phyloP scores from a whole-genome alignment of 106 monocot species.

The Acorus calamus region DNA sequence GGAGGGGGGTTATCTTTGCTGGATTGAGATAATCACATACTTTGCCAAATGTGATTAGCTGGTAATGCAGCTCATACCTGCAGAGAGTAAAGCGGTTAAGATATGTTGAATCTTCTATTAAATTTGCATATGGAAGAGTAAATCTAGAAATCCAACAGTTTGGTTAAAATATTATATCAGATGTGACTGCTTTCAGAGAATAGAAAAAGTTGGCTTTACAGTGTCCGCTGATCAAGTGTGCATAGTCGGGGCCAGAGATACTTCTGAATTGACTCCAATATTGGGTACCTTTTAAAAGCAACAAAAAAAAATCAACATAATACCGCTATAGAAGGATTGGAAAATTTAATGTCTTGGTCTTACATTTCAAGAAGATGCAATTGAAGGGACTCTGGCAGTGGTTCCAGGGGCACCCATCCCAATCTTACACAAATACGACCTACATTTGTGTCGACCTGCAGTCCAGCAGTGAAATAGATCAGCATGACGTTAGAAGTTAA shows the following conservation, averaged over 20 bases:
- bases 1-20: no score
- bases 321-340: not conserved
- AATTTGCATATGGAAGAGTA: no score
- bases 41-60: constrained; percentile 81
- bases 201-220: constrained; percentile 25
- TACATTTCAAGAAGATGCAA: constrained; percentile 79
- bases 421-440: constrained; percentile 76
- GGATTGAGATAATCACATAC: constrained; percentile 12
- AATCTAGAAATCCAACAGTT: no score
- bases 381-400: constrained; percentile 71
- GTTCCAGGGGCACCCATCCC: constrained; percentile 87
- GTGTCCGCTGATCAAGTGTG: constrained; percentile 57
- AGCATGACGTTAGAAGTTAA: not conserved
- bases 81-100: not conserved
- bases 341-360: constrained; percentile 3
- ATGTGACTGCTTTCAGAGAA: no score
- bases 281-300: constrained; percentile 58
- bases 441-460: constrained; percentile 83
- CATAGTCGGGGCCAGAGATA: constrained; percentile 82
- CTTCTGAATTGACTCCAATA: constrained; percentile 84
- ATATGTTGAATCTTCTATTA: not conserved
- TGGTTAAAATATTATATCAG: no score
- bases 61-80: constrained; percentile 85
- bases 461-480: not conserved
- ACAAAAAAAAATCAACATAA: constrained; percentile 2